These are phyloP conservation scores for Colletotrichum siamense DNA, from an alignment of 2,329 filamentous ascomycete species.

Conservation along the genomic window DNA sequence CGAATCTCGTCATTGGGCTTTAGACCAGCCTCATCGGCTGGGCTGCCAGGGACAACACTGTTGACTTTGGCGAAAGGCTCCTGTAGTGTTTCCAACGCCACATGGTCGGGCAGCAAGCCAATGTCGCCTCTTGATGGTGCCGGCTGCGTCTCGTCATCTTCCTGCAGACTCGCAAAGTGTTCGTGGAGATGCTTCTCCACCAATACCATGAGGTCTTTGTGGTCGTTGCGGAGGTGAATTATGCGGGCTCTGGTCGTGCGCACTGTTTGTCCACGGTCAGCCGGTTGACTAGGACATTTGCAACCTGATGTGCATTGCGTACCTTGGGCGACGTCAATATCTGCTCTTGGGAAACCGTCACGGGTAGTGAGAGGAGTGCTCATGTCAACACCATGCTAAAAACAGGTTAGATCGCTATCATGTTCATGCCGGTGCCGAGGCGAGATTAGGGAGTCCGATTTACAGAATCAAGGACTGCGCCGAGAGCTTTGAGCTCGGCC, in stretches of 20 bases:
- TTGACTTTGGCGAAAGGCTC: constrained; percentile 88
- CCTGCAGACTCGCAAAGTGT: constrained; percentile 78
- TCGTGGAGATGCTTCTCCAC: constrained; percentile 89
- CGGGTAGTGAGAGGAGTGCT: constrained; percentile 83
- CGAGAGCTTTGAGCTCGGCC: constrained; percentile 83
- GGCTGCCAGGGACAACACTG: constrained; percentile 77
- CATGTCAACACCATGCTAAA: constrained; percentile 93
- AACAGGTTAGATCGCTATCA: not conserved
- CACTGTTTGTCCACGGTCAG: constrained; percentile 56
- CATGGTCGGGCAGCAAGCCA: constrained; percentile 8
- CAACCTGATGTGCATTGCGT: not conserved
- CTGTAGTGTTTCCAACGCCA: constrained; percentile 37
- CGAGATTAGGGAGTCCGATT: constrained; percentile 15
- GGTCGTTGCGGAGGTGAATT: constrained; percentile 89
- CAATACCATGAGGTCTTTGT: constrained; percentile 83
- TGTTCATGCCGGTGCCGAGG: not conserved
- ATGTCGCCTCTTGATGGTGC: not conserved
- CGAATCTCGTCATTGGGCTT: constrained; percentile 81
- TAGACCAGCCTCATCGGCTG: constrained; percentile 83
- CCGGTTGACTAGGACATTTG: not conserved
- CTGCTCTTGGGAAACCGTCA: constrained; percentile 90
- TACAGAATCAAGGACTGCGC: constrained; percentile 88
- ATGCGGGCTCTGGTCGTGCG: constrained; percentile 92
- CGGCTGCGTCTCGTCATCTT: constrained; percentile 44
- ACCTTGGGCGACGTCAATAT: constrained; percentile 96